A percentile compares a stretch with the other conserved stretches of the same genome.
Conservation (phyloP, 139 green algal genomes). For the Chlorella sp. region DNA sequence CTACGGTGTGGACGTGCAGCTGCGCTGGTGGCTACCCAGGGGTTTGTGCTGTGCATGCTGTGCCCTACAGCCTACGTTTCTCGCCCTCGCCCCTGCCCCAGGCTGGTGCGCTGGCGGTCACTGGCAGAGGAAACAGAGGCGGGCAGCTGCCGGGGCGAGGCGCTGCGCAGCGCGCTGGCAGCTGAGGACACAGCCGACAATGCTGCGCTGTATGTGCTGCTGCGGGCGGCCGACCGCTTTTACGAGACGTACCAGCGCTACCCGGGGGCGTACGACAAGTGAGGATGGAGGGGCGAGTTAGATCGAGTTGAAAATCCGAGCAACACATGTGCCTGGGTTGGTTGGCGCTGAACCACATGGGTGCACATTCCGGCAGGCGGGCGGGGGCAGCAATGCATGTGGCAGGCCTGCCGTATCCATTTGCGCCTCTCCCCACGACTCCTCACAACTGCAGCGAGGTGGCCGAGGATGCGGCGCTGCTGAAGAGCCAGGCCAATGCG, state of each 20-base stretch:
- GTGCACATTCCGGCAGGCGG: no score
- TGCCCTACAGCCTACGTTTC: background rate
- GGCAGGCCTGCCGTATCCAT: background rate
- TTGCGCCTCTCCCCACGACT: background rate
- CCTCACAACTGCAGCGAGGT: slow-evolving; percentile 20
- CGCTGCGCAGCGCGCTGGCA: slow-evolving; percentile 47
- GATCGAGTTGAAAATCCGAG: no score
- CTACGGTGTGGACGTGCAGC: no score
- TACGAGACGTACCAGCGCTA: slow-evolving; percentile 54
- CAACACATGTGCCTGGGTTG: no score
- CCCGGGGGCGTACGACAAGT: slow-evolving; percentile 64
- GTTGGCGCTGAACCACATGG: no score
- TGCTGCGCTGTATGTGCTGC: slow-evolving; percentile 81
- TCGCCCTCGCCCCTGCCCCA: background rate
- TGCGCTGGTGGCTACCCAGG: no score
- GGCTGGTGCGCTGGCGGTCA: slow-evolving; percentile 67
- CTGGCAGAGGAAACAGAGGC: slow-evolving; percentile 62
- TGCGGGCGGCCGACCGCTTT: slow-evolving; percentile 83
- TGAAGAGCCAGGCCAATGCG: slow-evolving; percentile 60
- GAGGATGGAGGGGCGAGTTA: background rate
- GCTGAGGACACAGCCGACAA: slow-evolving; percentile 59
- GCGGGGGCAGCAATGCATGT: no score
- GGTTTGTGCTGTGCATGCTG: background rate
- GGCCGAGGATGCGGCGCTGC: slow-evolving; percentile 78
- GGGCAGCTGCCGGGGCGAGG: background rate